phyloP scores from a whole-genome alignment of 805 yeast genomes.

The Yarrowia porcina region DNA sequence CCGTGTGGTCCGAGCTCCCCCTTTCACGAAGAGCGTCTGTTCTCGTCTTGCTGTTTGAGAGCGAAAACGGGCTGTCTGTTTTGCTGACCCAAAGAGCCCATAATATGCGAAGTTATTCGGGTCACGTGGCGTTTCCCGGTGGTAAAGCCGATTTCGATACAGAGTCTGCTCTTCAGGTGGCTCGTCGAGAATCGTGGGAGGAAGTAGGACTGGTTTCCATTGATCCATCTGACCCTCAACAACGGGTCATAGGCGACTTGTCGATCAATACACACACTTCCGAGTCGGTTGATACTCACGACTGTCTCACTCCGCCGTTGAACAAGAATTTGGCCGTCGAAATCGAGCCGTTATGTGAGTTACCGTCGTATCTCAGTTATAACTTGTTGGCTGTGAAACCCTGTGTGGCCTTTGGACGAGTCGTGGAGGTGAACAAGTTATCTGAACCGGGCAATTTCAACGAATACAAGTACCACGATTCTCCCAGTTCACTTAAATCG shows the following conservation, averaged over 20 bases:
- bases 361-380: constrained; percentile 80
- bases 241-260: constrained; percentile 10
- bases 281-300: not conserved
- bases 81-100: constrained; percentile 75
- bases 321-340: constrained; percentile 7
- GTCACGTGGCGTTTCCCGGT: constrained; percentile 91
- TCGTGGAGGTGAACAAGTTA: constrained; percentile 7
- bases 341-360: constrained; percentile 55
- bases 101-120: constrained; percentile 68
- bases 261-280: constrained; percentile 13
- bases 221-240: not conserved
- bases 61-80: constrained; percentile 53
- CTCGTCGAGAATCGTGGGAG: constrained; percentile 81
- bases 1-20: constrained; percentile 57
- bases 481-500: constrained; percentile 30
- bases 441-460: not conserved
- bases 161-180: constrained; percentile 67
- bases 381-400: constrained; percentile 84
- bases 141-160: constrained; percentile 74
- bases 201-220: constrained; percentile 64
- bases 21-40: constrained; percentile 72
- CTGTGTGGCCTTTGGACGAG: constrained; percentile 41
- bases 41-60: constrained; percentile 64
- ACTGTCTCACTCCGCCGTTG: constrained; percentile 17
- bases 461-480: not conserved